Percentiles rank a stretch among this genome's conserved stretches.
phyloP scores from a whole-genome alignment of 805 yeast genomes.

The Cyberlindnera euphorbiiphila region DNA sequence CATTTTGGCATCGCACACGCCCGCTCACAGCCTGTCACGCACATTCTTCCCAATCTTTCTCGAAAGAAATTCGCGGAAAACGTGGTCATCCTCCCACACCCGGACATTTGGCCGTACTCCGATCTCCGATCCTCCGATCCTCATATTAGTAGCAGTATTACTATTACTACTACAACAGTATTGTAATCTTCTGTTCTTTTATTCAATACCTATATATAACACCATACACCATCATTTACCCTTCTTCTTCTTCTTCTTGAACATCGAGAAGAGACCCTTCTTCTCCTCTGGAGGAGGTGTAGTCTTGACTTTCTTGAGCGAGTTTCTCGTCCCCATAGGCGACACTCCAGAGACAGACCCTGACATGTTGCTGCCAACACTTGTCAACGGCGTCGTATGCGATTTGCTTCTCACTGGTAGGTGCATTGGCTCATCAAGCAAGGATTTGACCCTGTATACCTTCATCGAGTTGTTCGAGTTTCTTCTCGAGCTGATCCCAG shows the following conservation, averaged over 20 bases:
- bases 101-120: too few relatives aligned
- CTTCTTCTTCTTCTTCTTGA: constrained; percentile 16
- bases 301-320: constrained; percentile 12
- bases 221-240: background rate
- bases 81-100: too few relatives aligned
- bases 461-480: constrained; percentile 14
- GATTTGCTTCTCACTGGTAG: constrained; percentile 17
- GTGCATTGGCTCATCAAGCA: constrained; percentile 19
- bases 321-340: constrained; percentile 7
- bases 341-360: background rate
- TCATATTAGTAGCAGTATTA: too few relatives aligned
- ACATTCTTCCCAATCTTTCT: background rate
- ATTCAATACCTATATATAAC: background rate
- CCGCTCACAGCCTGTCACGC: constrained; percentile 7
- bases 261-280: constrained; percentile 16
- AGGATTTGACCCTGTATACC: constrained; percentile 24
- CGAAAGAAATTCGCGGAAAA: too few relatives aligned
- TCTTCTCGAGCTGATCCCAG: constrained; percentile 16
- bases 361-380: constrained; percentile 5
- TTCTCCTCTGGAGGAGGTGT: constrained; percentile 12
- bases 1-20: constrained; percentile 8
- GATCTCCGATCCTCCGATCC: too few relatives aligned
- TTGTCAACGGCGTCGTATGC: constrained; percentile 5
- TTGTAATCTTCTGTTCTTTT: background rate
- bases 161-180: too few relatives aligned